Conservation (phyloP, 2,329 filamentous ascomycete species). For the Dactylellina parvicollis region DNA sequence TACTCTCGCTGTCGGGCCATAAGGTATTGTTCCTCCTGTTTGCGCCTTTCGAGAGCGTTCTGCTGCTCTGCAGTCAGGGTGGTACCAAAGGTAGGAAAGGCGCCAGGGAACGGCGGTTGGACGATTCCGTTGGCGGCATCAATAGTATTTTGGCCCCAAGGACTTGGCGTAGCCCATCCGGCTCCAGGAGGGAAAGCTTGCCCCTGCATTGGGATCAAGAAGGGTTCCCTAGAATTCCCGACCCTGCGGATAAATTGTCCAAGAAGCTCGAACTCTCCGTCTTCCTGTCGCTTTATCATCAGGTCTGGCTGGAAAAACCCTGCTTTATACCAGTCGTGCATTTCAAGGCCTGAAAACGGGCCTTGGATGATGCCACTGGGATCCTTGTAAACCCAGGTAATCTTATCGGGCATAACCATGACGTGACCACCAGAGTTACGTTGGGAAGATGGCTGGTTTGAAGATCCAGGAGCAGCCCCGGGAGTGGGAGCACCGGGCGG, state of each 20-base stretch:
- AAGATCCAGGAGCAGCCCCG: conserved; percentile 4
- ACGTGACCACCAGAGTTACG: conserved; percentile 77
- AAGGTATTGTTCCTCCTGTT: conserved; percentile 97
- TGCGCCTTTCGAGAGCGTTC: conserved; percentile 92
- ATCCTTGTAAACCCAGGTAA: conserved; percentile 98
- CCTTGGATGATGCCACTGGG: conserved; percentile 92
- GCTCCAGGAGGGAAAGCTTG: conserved; percentile 65
- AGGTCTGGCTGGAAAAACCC: conserved; percentile 96
- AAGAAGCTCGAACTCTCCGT: conserved; percentile 90
- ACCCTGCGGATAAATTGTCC: conserved; percentile 95
- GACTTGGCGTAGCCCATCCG: conserved; percentile 60
- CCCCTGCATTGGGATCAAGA: conserved; percentile 95
- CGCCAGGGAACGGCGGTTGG: conserved; percentile 87
- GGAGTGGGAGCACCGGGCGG: conserved; percentile 10
- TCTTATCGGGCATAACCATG: conserved; percentile 99
- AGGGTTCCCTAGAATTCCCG: conserved; percentile 95
- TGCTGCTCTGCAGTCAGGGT: conserved; percentile 97
- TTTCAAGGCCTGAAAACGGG: conserved; percentile 94
- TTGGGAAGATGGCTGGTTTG: conserved; percentile 64
- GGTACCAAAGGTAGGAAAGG: conserved; percentile 95
- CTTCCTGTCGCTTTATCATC: conserved; percentile 92
- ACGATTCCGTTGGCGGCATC: conserved; percentile 67
- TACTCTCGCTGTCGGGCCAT: conserved; percentile 97
- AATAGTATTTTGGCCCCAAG: conserved; percentile 61
- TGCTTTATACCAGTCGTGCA: conserved; percentile 99